These are phyloP conservation scores for Pistacia integerrima DNA, from an alignment of 345 rosid species.

Conservation along the genomic window DNA sequence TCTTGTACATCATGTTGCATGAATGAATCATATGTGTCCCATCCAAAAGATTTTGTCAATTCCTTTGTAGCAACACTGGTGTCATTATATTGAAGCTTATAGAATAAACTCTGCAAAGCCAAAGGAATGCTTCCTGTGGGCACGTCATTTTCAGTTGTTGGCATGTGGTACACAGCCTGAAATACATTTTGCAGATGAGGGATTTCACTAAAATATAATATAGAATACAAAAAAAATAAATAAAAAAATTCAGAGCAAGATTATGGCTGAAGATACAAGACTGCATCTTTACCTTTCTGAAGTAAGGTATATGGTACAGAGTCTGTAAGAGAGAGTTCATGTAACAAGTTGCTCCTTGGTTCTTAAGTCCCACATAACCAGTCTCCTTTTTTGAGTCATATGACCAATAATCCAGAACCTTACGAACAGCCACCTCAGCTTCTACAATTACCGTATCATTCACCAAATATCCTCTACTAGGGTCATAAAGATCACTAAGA, in stretches of 20 bases:
- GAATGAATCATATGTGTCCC: conserved; percentile 98
- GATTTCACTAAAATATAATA: conserved; percentile 2
- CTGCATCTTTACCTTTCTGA: conserved; percentile 71
- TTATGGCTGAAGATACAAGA: conserved; percentile 16
- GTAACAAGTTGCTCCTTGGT: conserved; percentile 99
- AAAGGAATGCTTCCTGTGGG: conserved; percentile 95
- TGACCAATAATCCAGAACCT: conserved; percentile 88
- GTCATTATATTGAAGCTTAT: conserved; percentile 91
- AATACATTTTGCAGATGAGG: conserved; percentile 27
- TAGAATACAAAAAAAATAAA: not conserved
- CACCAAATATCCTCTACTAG: conserved; percentile 71
- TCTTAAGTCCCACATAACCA: conserved; percentile 96
- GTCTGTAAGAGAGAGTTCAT: conserved; percentile 97
- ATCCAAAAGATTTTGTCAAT: conserved; percentile 94
- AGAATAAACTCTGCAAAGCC: conserved; percentile 95
- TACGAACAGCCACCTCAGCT: conserved; percentile 94
- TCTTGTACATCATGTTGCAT: conserved; percentile 99
- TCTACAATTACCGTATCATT: conserved; percentile 79
- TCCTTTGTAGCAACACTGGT: conserved; percentile 95
- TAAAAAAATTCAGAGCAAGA: conserved; percentile 8
- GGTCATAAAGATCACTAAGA: conserved; percentile 88
- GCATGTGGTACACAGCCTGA: conserved; percentile 99
- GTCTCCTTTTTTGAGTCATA: conserved; percentile 98
- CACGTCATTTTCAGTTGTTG: conserved; percentile 95
- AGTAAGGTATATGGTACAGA: conserved; percentile 84